Base-by-base conservation (phyloP, 2,329 filamentous ascomycete species). In the Aspergillus pseudoterreus region DNA sequence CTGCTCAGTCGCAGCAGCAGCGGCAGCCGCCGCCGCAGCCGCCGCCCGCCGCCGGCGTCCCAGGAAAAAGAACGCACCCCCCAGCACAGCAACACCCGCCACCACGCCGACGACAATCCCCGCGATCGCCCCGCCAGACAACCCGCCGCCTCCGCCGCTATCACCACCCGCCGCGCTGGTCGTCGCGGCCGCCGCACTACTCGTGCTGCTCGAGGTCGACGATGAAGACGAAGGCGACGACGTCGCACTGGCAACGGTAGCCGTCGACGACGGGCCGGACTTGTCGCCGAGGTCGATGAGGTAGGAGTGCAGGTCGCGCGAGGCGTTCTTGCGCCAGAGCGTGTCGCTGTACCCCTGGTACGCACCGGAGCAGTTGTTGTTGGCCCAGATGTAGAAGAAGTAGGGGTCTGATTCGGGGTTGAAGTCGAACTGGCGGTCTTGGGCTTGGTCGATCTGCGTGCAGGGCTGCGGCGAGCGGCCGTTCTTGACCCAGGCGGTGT, bases 41-140 rank as follows among this genome's bases (percentile, higher is more conserved):
- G 33, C 6, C 15, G 10, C 14, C 17, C 42, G 44, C 1, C 43
- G 45, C n/a, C 54, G 48, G 2, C 51, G 24, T 6, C 54, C 54
- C 4, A 56, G 52, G 22, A 46, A 54, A 15, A 54, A 56, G 38
- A 54, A 54, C 4, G 48, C 30, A 2, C 32, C 52, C 6, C 46
- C 54, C 4, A 54, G 33, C 4, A 50, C 35, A 4, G 30, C 47
- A 8, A 54, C 6, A 2, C 33, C 54, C 1, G 47, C 52, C 4
- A 54, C 46, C 4, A 47, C 49, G 4, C 45, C 54, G 12, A 56
- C 38, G 1, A 56, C 54, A 9, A 53, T 51, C 2, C 54, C 54
- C 6, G 49, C 51, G n/a, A 56, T 48, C 5, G 51, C 51, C 1
- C 51, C 54, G 10, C 41, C 45, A 1, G 14, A n/a, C 3, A 51